These are phyloP conservation scores for Sphagnum tenellum DNA, from an alignment of 225 moss, liverwort and hornwort species.

Conservation along the genomic window DNA sequence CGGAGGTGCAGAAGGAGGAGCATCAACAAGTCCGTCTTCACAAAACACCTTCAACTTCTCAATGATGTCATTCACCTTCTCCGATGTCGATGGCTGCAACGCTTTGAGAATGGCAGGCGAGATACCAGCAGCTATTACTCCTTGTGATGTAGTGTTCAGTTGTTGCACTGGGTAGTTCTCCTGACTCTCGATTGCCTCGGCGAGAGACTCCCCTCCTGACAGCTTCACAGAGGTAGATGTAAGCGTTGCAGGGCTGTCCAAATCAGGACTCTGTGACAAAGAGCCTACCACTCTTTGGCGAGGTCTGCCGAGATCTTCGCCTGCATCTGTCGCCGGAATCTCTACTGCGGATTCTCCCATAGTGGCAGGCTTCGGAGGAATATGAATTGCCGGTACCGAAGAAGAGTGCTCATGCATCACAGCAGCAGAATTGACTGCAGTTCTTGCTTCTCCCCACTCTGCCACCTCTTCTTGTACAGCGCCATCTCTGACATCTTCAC, in stretches of 20 bases:
- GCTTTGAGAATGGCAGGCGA: neutral
- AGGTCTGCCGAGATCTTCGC: slow-evolving; percentile 8
- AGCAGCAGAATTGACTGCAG: neutral
- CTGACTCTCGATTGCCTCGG: slow-evolving; percentile 12
- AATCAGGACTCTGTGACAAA: slow-evolving; percentile 9
- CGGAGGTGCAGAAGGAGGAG: neutral
- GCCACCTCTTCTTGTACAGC: neutral
- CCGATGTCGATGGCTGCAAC: slow-evolving; percentile 10
- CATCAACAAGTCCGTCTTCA: neutral
- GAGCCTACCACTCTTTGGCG: neutral
- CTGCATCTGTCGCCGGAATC: slow-evolving; percentile 5
- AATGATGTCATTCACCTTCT: slow-evolving; percentile 24
- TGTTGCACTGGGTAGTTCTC: slow-evolving; percentile 1
- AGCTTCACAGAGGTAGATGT: slow-evolving; percentile 4
- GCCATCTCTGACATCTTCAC: neutral
- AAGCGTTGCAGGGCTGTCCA: slow-evolving; percentile 7
- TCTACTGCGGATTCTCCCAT: neutral
- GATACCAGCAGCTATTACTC: neutral
- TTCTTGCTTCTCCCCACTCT: neutral
- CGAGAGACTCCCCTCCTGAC: slow-evolving; percentile 5
- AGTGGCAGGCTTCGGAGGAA: neutral
- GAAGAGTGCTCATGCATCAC: neutral
- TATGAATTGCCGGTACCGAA: neutral
- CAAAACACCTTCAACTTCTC: slow-evolving; percentile 12
- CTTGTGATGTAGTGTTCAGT: neutral